These are phyloP conservation scores for Isoetes engelmannii DNA, from an alignment of 83 land plant species.

Conservation along the genomic window DNA sequence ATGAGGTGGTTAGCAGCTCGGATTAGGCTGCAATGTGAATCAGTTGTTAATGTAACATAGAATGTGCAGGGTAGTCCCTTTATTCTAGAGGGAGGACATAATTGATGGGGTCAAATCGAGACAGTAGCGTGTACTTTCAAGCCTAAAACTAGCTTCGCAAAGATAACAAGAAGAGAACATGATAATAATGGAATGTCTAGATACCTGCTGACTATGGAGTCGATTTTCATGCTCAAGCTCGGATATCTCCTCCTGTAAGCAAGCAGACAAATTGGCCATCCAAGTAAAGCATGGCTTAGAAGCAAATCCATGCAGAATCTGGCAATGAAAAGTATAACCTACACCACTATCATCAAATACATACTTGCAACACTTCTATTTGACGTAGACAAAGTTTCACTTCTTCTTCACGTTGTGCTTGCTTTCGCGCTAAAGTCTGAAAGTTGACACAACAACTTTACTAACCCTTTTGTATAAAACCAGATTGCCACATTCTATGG, in stretches of 20 bases:
- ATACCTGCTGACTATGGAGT: conserved; percentile 72
- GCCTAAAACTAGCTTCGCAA: not conserved
- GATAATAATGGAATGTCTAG: not conserved
- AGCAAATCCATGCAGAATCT: not conserved
- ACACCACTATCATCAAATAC: not conserved
- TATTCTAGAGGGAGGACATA: too few relatives aligned
- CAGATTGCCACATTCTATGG: not conserved
- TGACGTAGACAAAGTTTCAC: conserved; percentile 84
- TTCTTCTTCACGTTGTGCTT: conserved; percentile 97
- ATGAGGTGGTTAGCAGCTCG: too few relatives aligned
- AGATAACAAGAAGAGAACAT: not conserved
- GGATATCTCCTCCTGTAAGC: conserved; percentile 78
- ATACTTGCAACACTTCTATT: conserved; percentile 84
- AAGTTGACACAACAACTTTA: not conserved
- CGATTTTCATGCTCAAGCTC: conserved; percentile 97
- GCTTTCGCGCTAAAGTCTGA: conserved; percentile 88
- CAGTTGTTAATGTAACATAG: too few relatives aligned
- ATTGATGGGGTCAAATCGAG: too few relatives aligned
- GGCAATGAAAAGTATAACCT: not conserved
- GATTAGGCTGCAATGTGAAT: too few relatives aligned
- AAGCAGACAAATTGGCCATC: not conserved
- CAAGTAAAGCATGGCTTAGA: not conserved
- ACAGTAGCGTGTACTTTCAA: too few relatives aligned
- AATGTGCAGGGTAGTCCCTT: too few relatives aligned
- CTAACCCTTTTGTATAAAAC: too few relatives aligned